Evolutionary conservation across 2,329 filamentous ascomycete species (phyloP), one percentile per base, ranked within the genome.

Genomic region (Fusarium falciforme): DNA sequence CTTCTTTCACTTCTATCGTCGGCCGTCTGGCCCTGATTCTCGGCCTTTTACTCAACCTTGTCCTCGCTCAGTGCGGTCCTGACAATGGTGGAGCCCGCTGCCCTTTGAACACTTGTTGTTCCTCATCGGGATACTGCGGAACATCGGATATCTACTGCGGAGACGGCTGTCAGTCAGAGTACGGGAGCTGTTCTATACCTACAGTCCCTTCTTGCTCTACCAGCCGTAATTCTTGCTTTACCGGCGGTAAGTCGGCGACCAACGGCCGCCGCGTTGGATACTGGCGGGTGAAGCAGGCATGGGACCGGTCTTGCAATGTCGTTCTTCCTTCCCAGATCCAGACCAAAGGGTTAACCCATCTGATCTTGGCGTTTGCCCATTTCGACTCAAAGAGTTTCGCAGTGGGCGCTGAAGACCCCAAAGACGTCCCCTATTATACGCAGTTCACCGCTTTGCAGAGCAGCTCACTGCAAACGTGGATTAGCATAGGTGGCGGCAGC

Each of bases 391-490:
- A 11, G 11, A 63, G 16, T n/a, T 63, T 63, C 61, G 47, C 25
- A 42, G 35, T 63, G 11, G 25, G 25, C 17, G 33, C 61, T n/a
- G 7, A 31, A 16, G 25, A 63, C 25, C 36, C 61, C 14, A 17
- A 31, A 63, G 61, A 63, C 35, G 61, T 55, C n/a, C 6, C 44
- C 35, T 63, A 35, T 35, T 63, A 63, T 63, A 35, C 42, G 27
- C 61, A 63, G 17, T 63, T 63, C 47, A 55, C 61, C 47, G 25
- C 61, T 63, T 25, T 63, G 61, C 61, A 63, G 47, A 63, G 61
- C 61, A 55, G 61, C 27, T 63, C 61, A 22, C 47, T 63, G 47
- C 22, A 63, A 25, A 63, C 61, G 7, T 63, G 61, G 61, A 55
- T 63, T 42, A 47, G 47, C 61, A 63, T 63, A 10, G 61, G 61